Evolutionary conservation across 768 basidiomycete genomes (phyloP), one percentile per base, ranked within the genome.

Genomic region (Tephrocybe rancida): DNA sequence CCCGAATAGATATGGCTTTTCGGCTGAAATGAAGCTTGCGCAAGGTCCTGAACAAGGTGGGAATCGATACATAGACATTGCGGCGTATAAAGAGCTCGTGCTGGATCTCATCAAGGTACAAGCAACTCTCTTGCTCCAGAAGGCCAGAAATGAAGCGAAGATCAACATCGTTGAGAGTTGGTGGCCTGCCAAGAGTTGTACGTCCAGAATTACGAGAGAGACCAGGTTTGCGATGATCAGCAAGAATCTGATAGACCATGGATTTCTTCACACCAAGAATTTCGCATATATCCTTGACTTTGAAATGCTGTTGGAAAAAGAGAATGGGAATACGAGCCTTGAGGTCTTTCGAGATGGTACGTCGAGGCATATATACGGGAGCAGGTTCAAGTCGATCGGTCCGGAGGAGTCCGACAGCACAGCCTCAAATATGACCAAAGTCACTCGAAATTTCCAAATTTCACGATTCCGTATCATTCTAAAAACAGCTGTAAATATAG

Each of bases 191-290:
- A 3, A 47, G 45, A 47, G 30, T 14, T 47, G 29, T 7, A 13
- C 27, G 30, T 21, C 29, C 19, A 34, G 27, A 19, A 26, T 35
- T 43, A 18, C 32, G 22, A 3, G 41, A 9, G n/a, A 43, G 25
- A 42, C 50, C 39, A 32, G 24, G 43, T 9, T 41, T 5, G 7
- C 18, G 3, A 24, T 43, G 8, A 9, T 32, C 19, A 3, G 21
- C 19, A 10, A 54, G 37, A n/a, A 35, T 42, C 30, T 54, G 35
- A 26, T 54, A 54, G 1, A 44, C 24, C 3, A 54, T 41, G 13
- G 52, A 51, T 43, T 62, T 62, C 30, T 64, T 52, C 37, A 65
- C 52, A 16, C 60, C 53, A n/a, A 63, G 53, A 19, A 64, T 27
- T 11, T 43, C 16, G 37, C 61, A 64, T 16, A 64, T 64, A 16